A percentile compares a stretch with the other conserved stretches of the same genome.
phyloP scores from a whole-genome alignment of 2,329 filamentous ascomycete genomes.

The Fusarium torreyae region DNA sequence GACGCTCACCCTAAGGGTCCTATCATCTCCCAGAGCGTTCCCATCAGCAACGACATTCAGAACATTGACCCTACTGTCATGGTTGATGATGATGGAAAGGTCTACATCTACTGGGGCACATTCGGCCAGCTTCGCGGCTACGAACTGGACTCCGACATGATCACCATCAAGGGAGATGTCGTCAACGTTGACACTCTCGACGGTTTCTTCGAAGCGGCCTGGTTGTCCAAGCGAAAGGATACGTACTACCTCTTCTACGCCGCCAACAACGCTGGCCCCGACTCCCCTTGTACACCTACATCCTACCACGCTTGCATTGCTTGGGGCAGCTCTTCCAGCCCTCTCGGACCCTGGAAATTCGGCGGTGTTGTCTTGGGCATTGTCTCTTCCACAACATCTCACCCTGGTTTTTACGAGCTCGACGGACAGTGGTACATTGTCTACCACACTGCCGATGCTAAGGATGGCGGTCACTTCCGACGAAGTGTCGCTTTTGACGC shows the following conservation, averaged over 20 bases:
- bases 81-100: constrained; percentile 55
- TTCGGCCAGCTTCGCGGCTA: constrained; percentile 55
- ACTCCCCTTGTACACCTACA: constrained; percentile 57
- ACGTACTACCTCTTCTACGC: constrained; percentile 60
- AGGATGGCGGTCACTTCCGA: constrained; percentile 55
- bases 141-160: constrained; percentile 56
- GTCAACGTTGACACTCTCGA: constrained; percentile 48
- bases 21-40: constrained; percentile 55
- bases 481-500: constrained; percentile 55
- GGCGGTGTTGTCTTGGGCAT: constrained; percentile 54
- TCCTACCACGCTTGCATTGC: constrained; percentile 58
- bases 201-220: constrained; percentile 58
- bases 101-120: constrained; percentile 58
- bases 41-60: constrained; percentile 54
- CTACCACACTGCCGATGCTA: constrained; percentile 57
- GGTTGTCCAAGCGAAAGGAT: constrained; percentile 55
- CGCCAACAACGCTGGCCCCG: constrained; percentile 56
- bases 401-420: constrained; percentile 53
- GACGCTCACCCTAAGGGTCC: constrained; percentile 55
- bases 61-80: constrained; percentile 59
- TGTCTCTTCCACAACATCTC: constrained; percentile 57
- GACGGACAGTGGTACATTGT: constrained; percentile 52
- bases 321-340: constrained; percentile 54
- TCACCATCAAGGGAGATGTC: constrained; percentile 50
- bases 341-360: constrained; percentile 57